Evolutionary conservation across 1,284 basidiomycete genomes (phyloP).

Genomic region (Stygiomarasmius scandens): DNA sequence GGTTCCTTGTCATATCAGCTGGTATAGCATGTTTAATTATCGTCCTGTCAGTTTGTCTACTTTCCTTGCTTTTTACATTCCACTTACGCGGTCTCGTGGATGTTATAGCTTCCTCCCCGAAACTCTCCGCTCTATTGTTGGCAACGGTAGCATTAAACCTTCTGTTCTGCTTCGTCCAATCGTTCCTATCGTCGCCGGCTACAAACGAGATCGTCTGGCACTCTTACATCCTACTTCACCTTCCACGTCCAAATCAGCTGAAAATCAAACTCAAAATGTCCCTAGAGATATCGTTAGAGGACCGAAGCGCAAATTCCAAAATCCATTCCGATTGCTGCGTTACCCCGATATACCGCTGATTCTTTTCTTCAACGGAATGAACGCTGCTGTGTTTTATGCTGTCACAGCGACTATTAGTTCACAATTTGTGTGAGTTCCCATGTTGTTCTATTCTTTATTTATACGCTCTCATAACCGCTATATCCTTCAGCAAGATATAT

Average conservation of each 20-base stretch:
- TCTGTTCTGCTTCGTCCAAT: conserved; percentile 52
- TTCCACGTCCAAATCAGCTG: conserved; percentile 8
- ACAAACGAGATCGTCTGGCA: too few relatives aligned
- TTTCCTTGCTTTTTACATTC: neutral
- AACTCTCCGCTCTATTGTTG: conserved; percentile 58
- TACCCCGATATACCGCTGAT: conserved; percentile 65
- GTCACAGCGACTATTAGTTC: conserved; percentile 52
- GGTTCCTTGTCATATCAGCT: conserved; percentile 72
- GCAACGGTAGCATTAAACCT: conserved; percentile 58
- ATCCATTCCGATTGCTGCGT: conserved; percentile 62
- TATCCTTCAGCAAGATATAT: conserved; percentile 40
- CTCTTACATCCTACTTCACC: too few relatives aligned
- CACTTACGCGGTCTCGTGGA: neutral
- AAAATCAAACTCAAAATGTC: neutral
- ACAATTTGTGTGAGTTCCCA: neutral
- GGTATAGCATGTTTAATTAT: conserved; percentile 56
- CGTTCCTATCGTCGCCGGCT: conserved; percentile 52
- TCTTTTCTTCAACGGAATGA: conserved; percentile 59
- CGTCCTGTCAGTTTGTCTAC: conserved; percentile 46
- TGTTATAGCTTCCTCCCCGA: conserved; percentile 58
- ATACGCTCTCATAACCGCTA: neutral
- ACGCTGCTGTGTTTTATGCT: conserved; percentile 66
- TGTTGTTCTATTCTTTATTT: neutral
- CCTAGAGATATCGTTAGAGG: neutral
- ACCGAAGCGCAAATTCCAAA: conserved; percentile 39